Conservation (phyloP, 495 filamentous ascomycete genomes). For the Podospora tetraspora region DNA sequence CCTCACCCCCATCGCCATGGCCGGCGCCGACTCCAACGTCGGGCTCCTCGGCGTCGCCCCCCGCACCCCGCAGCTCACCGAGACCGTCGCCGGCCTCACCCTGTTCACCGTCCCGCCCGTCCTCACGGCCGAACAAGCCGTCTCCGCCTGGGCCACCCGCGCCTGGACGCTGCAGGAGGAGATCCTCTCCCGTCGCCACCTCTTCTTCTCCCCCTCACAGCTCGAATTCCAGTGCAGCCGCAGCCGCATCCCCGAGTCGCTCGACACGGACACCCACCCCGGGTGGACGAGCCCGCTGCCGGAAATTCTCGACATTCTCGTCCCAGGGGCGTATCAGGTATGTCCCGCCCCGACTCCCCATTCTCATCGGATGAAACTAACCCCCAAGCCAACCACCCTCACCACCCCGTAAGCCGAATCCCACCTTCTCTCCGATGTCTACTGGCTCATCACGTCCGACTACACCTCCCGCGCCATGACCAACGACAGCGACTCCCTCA, state of each 20-base stretch:
- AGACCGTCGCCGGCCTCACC: constrained; percentile 11
- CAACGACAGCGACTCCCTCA: constrained; percentile 16
- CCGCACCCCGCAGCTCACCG: constrained; percentile 6
- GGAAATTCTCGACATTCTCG: not conserved
- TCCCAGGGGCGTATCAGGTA: not conserved
- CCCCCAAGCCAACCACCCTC: not conserved
- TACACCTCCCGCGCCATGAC: constrained; percentile 21
- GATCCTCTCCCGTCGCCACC: constrained; percentile 12
- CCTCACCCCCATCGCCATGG: constrained; percentile 5
- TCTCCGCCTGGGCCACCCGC: constrained; percentile 10
- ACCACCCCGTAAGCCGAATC: not conserved
- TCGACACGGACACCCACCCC: not conserved
- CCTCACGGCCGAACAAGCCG: not conserved
- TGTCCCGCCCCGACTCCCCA: not conserved
- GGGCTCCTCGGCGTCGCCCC: constrained; percentile 16
- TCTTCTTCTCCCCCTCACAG: constrained; percentile 13
- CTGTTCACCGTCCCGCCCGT: constrained; percentile 16
- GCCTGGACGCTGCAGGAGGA: constrained; percentile 23
- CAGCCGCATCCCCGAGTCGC: not conserved
- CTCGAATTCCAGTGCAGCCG: constrained; percentile 10
- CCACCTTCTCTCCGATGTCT: not conserved
- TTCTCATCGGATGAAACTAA: no score
- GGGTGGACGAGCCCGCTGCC: constrained; percentile 2
- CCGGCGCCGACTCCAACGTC: constrained; percentile 10
- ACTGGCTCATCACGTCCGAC: not conserved